phyloP scores from a whole-genome alignment of 2,329 filamentous ascomycete genomes.

The Exophiala sideris region DNA sequence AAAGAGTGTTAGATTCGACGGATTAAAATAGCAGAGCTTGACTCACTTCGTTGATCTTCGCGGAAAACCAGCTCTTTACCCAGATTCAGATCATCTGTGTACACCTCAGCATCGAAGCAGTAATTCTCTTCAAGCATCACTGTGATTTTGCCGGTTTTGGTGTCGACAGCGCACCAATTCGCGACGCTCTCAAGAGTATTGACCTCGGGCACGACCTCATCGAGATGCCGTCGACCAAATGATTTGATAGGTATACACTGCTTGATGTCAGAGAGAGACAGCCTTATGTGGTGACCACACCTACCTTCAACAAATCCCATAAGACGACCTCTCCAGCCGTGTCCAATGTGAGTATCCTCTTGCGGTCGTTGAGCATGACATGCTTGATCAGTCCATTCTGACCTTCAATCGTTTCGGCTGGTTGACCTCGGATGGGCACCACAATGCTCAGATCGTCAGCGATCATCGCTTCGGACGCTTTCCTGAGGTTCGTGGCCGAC shows the following conservation, averaged over 20 bases:
- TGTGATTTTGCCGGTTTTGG: conserved; percentile 84
- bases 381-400: conserved; percentile 95
- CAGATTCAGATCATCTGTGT: conserved; percentile 80
- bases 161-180: conserved; percentile 95
- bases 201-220: conserved; percentile 82
- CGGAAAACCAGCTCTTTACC: conserved; percentile 74
- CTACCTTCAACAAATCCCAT: conserved; percentile 86
- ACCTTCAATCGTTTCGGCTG: conserved; percentile 83
- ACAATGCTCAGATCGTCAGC: conserved; percentile 47
- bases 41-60: conserved; percentile 87
- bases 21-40: not conserved
- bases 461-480: conserved; percentile 56
- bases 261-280: conserved; percentile 11
- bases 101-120: conserved; percentile 96
- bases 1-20: conserved; percentile 20
- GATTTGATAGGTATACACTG: conserved; percentile 82
- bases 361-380: conserved; percentile 83
- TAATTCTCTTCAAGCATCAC: conserved; percentile 91
- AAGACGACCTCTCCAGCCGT: conserved; percentile 91
- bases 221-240: conserved; percentile 91
- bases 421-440: conserved; percentile 64
- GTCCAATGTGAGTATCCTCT: conserved; percentile 84
- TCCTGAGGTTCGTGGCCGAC: conserved; percentile 45
- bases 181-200: conserved; percentile 87
- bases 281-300: conserved; percentile 22